These are phyloP conservation scores for Globisporangium nodosum DNA, from an alignment of 352 stramenopile genomes.

Conservation along the genomic window DNA sequence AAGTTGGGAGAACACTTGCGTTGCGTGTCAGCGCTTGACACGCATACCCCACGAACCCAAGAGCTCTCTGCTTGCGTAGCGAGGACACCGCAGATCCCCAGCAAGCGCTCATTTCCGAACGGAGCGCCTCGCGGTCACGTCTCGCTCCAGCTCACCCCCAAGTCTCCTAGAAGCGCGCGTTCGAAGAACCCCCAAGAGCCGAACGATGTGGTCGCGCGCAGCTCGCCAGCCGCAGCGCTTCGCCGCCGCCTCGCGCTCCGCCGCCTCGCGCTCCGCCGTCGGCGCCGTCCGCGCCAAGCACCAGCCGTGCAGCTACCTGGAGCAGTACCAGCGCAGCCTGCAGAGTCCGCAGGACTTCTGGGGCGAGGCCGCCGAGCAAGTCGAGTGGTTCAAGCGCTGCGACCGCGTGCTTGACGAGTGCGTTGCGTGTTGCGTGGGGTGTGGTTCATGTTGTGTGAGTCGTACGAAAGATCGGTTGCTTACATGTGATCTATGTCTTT, in stretches of 20 bases:
- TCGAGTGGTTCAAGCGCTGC: conserved; percentile 31
- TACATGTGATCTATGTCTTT: neutral
- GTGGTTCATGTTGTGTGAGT: no score
- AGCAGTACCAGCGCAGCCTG: conserved; percentile 26
- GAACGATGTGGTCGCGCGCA: conserved; percentile 6
- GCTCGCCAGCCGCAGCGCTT: neutral
- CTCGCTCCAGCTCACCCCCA: neutral
- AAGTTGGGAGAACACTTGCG: no score
- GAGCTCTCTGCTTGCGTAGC: no score
- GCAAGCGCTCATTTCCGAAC: conserved; percentile 6
- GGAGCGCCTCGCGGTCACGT: neutral
- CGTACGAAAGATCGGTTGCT: no score
- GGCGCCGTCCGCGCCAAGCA: conserved; percentile 11
- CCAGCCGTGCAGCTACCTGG: conserved; percentile 20
- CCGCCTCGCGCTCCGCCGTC: neutral
- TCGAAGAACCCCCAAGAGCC: neutral
- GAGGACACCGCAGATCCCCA: no score
- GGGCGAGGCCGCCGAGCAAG: conserved; percentile 21
- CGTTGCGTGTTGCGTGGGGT: neutral
- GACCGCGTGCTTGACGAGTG: conserved; percentile 23
- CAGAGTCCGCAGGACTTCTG: conserved; percentile 24
- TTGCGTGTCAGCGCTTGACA: no score
- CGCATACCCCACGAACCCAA: no score
- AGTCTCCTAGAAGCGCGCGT: no score
- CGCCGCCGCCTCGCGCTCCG: neutral